Percentiles rank a stretch among this genome's conserved stretches.
phyloP scores from a whole-genome alignment of 495 filamentous ascomycete genomes.

The Penicillium tannophilum region DNA sequence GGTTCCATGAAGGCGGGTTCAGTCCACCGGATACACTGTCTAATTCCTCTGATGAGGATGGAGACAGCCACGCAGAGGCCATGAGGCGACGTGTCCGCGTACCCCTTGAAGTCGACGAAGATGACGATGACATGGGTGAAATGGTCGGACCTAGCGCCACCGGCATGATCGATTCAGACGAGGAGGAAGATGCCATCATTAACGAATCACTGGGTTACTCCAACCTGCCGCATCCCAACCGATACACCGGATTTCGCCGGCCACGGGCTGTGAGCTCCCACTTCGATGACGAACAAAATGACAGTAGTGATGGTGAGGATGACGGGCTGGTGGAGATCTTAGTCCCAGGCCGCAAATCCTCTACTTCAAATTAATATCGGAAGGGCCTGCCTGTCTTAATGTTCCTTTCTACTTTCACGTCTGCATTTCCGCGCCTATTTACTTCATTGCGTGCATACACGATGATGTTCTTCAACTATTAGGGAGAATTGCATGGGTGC shows the following conservation, averaged over 20 bases:
- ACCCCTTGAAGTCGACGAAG: constrained; percentile 51
- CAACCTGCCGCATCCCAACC: constrained; percentile 35
- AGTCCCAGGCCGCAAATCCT: constrained; percentile 45
- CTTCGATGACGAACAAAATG: constrained; percentile 46
- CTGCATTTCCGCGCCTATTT: constrained; percentile 11
- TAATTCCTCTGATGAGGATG: constrained; percentile 46
- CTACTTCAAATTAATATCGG: constrained; percentile 27
- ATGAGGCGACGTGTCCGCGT: constrained; percentile 41
- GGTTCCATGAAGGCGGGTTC: constrained; percentile 45
- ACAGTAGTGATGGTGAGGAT: constrained; percentile 51
- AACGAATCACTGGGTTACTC: constrained; percentile 50
- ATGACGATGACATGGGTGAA: constrained; percentile 53
- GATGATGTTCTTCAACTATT: constrained; percentile 3
- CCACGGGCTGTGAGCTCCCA: constrained; percentile 39
- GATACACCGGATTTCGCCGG: constrained; percentile 39
- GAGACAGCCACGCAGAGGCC: constrained; percentile 36
- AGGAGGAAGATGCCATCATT: constrained; percentile 52
- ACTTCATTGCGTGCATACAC: constrained; percentile 7
- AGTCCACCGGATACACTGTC: constrained; percentile 48
- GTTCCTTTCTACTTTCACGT: constrained; percentile 16
- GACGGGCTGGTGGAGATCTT: constrained; percentile 53
- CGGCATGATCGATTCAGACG: constrained; percentile 47
- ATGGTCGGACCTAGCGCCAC: constrained; percentile 47
- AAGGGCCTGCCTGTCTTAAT: constrained; percentile 9
- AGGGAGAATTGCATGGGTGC: constrained; percentile 9